Evolutionary conservation across 352 stramenopile genomes (phyloP).

Genomic region (Plasmopara viticola): DNA sequence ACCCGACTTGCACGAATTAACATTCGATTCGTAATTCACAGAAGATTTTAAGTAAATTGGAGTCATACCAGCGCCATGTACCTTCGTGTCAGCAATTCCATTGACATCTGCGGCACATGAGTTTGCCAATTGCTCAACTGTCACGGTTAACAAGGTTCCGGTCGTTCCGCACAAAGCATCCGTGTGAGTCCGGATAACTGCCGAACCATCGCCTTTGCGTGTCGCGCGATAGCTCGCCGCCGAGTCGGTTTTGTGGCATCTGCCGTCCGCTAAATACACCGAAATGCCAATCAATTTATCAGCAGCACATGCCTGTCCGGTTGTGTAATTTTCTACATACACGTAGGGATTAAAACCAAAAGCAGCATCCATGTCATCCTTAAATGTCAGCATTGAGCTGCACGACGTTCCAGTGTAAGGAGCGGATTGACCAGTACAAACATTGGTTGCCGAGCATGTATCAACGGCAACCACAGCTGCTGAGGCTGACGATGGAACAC

Average conservation of each 20-base stretch:
- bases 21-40: slow-evolving; percentile 1
- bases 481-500: neutral
- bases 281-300: slow-evolving; percentile 1
- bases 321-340: slow-evolving; percentile 1
- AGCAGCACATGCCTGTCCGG: slow-evolving; percentile 1
- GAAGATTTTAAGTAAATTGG: slow-evolving; percentile 1
- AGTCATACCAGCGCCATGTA: neutral
- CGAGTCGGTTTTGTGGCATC: slow-evolving; percentile 5
- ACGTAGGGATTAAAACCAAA: slow-evolving; percentile 5
- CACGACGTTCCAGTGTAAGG: slow-evolving; percentile 1
- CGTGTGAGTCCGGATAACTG: neutral
- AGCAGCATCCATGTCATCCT: neutral
- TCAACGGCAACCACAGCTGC: neutral
- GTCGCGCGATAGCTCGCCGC: slow-evolving; percentile 4
- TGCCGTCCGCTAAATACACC: slow-evolving; percentile 5
- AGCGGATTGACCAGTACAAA: neutral
- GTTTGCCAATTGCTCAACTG: slow-evolving; percentile 1
- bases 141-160: neutral
- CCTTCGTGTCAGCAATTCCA: slow-evolving; percentile 2
- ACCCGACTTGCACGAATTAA: neutral
- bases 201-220: neutral
- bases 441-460: neutral
- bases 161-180: slow-evolving; percentile 2
- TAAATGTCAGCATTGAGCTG: slow-evolving; percentile 1
- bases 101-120: neutral